These are phyloP conservation scores for Cydonia oblonga DNA, from an alignment of 331 rosid species.

Conservation along the genomic window DNA sequence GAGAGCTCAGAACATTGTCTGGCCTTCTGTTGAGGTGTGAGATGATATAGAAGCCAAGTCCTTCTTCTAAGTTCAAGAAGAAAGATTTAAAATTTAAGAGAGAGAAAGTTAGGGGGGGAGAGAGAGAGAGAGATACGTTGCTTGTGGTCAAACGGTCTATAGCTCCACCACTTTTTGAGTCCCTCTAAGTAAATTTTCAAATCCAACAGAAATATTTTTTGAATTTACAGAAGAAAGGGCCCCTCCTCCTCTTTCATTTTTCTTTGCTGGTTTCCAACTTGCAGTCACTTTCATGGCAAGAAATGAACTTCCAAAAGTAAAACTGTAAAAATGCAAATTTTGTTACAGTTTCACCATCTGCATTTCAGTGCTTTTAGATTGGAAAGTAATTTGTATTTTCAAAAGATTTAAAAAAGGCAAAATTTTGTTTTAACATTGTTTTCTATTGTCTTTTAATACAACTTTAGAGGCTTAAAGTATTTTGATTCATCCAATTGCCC, in stretches of 20 bases:
- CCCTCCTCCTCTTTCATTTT: conserved; percentile 32
- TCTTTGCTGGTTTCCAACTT: conserved; percentile 34
- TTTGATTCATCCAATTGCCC: background rate
- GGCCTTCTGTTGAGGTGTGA: conserved; percentile 18
- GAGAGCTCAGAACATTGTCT: conserved; percentile 5
- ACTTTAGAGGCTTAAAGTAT: background rate
- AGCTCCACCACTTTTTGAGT: conserved; percentile 35
- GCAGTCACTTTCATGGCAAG: background rate
- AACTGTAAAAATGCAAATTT: background rate
- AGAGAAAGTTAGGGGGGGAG: conserved; percentile 6
- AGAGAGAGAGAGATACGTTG: conserved; percentile 21
- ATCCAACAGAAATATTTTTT: conserved; percentile 22
- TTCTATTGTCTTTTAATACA: background rate
- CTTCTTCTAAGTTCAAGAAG: conserved; percentile 31
- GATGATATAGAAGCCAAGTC: conserved; percentile 1
- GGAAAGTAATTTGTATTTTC: background rate
- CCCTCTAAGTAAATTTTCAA: conserved; percentile 42
- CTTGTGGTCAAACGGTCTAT: conserved; percentile 18
- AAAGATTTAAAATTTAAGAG: background rate
- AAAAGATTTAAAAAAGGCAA: background rate
- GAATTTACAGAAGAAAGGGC: conserved; percentile 36
- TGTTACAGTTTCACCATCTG: background rate
- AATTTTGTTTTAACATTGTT: too few species aligned
- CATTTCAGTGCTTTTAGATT: background rate
- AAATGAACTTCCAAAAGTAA: background rate